phyloP scores from a whole-genome alignment of 371 early-diverging fungal species.

The Pancytospora philotis region DNA sequence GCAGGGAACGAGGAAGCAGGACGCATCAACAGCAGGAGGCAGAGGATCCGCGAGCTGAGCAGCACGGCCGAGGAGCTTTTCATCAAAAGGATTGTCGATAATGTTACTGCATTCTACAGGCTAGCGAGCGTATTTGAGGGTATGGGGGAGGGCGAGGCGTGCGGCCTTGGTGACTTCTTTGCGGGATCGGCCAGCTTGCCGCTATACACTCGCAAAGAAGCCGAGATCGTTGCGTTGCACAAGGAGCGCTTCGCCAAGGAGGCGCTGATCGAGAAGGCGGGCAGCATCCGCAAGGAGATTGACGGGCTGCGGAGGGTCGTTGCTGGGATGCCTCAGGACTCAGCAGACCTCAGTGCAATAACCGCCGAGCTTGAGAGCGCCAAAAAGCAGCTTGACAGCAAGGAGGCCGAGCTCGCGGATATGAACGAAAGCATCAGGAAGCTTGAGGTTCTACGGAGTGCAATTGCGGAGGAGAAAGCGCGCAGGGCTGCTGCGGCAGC shows the following conservation, averaged over 20 bases:
- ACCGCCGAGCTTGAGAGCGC: background rate
- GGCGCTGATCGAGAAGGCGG: background rate
- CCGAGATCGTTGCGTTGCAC: background rate
- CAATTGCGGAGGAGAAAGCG: background rate
- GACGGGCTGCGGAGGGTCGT: background rate
- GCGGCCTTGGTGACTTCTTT: too few relatives aligned
- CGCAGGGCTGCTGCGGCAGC: background rate
- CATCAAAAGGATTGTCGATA: too few relatives aligned
- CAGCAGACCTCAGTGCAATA: too few relatives aligned
- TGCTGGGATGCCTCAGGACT: background rate
- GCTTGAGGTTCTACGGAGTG: background rate
- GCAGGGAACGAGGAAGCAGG: slow-evolving; percentile 5
- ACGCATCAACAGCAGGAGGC: slow-evolving; percentile 14
- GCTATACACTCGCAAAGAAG: too few relatives aligned
- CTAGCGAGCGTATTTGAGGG: too few relatives aligned
- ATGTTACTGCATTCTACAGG: too few relatives aligned
- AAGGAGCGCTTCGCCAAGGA: background rate
- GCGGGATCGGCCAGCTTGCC: too few relatives aligned
- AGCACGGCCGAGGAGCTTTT: too few relatives aligned
- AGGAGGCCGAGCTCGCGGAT: background rate
- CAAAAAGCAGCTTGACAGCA: background rate
- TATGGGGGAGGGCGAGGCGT: too few relatives aligned
- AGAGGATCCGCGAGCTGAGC: slow-evolving; percentile 20
- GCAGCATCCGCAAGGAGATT: background rate
- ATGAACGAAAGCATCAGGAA: background rate